Evolutionary conservation across 2,329 filamentous ascomycete genomes (phyloP), one percentile per base, ranked within the genome.

Genomic region (Hypoxylon sp.): DNA sequence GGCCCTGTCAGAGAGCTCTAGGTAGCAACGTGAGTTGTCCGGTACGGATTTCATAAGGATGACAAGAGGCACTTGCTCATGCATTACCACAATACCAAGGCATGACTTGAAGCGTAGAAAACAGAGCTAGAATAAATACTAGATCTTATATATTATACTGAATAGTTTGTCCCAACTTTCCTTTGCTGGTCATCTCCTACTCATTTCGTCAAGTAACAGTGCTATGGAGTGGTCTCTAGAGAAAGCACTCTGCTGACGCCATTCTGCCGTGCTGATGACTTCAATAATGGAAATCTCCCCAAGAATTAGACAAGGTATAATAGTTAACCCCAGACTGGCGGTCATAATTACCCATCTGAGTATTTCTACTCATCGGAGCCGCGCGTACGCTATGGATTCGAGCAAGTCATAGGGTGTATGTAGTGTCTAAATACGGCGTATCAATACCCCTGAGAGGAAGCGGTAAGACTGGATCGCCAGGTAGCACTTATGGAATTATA

Each of bases 1-100:
- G 83, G 83, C 3, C 83, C 83, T 2, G 71, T 81, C n/a, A 70
- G 62, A 46, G 70, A 70, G 40, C 51, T 69, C n/a, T 61, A 42
- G 45, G 5, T 32, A 18, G 20, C 3, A 18, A 11, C 3, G 11
- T 40, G n/a, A 12, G 3, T 18, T n/a, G 36, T 11, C 20, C 20
- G 11, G 20, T 26, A 6, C 24, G 6, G 24, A 26, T 26, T 40
- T 40, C 11, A 9, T 16, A 4, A 26, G 24, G 24, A 6, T 26
- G 24, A 26, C 24, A 9, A n/a, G 36, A 18, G 4, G 7, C 33
- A 40, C 16, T 40, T 20, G 16, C 16, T 6, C 16, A 4, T 20
- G 36, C 36, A 40, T 9, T 4, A 14, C 36, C 8, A 9, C 8
- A 2, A 8, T 20, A 40, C 36, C 16, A 40, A 20, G 36, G 11